These are phyloP conservation scores for Pittosporum tobira DNA, from an alignment of 129 eudicot genomes.

Conservation along the genomic window DNA sequence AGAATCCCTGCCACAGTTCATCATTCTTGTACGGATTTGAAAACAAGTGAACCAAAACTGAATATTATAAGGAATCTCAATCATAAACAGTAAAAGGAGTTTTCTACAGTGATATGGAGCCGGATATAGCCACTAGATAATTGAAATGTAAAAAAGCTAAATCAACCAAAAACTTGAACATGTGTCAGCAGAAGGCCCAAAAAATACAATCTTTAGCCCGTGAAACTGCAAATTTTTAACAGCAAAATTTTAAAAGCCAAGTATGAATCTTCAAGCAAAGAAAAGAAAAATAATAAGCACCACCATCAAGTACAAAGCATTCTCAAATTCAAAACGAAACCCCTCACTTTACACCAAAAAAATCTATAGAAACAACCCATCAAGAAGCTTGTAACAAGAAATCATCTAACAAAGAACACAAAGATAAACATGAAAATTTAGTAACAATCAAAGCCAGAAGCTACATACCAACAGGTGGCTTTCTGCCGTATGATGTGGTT, in stretches of 20 bases:
- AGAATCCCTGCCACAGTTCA: no score
- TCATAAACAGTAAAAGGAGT: neutral
- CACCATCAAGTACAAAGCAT: neutral
- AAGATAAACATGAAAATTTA: neutral
- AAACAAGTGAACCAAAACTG: no score
- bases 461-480: slow-evolving; percentile 42
- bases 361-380: neutral
- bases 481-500: slow-evolving; percentile 29
- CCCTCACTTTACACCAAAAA: neutral
- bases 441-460: neutral
- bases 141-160: no score
- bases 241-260: neutral
- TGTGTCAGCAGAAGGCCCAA: neutral
- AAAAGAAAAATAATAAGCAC: no score
- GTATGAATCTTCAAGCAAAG: neutral
- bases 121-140: neutral
- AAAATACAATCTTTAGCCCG: no score
- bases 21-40: no score
- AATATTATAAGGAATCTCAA: neutral
- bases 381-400: neutral
- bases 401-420: neutral
- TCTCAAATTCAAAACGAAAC: neutral
- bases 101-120: neutral
- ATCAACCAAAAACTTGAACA: neutral
- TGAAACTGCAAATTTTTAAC: neutral